Base-by-base conservation (phyloP, 306 rosid species). In the Vigna nakashimae region DNA sequence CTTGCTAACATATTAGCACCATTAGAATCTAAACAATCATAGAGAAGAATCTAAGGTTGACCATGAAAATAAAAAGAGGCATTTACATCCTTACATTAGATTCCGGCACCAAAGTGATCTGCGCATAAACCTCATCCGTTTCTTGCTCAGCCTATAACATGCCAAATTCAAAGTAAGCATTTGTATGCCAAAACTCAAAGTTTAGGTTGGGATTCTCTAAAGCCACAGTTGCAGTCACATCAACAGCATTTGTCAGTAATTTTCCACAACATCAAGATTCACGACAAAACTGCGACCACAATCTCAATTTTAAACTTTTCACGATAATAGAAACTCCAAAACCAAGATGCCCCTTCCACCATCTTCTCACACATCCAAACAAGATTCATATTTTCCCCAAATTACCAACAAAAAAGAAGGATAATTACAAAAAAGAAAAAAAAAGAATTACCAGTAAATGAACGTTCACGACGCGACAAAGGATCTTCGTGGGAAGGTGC, bases 71-170 rank as follows among this genome's bases (percentile, higher is more conserved):
- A 70, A 75, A 76, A 79, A 74, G 50, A 65, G 68, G 69, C 52
- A 50, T 17, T 32, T 15, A 55, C 69, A 74, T 80, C 82, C 94
- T 92, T 90, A 95, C 98, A 85, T 75, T 50, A 73, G 78, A 50
- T 30, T 91, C 98, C 9, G 98, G 98, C 20, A 89, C 67, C 80
- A 95, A 87, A 75, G 97, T 86, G 30, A 92, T 91, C 64, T 87
- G 96, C 2, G 96, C 96, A 65, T 92, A 92, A 79, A 88, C 97
- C 87, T 92, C 98, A 45, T 95, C 98, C 2, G 98, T 86, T 76
- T 95, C 98, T 80, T 80, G 96, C 79, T 95, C 98, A 16, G 97
- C 98, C 98, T 95, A 84, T 11, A 51, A 79, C 79, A 82, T 62
- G 11, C 20, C 17, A 82, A 79, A 60, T 40, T 49, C 36, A 87